phyloP scores from a whole-genome alignment of 2,329 filamentous ascomycete species.

The Botrytis sinoallii region DNA sequence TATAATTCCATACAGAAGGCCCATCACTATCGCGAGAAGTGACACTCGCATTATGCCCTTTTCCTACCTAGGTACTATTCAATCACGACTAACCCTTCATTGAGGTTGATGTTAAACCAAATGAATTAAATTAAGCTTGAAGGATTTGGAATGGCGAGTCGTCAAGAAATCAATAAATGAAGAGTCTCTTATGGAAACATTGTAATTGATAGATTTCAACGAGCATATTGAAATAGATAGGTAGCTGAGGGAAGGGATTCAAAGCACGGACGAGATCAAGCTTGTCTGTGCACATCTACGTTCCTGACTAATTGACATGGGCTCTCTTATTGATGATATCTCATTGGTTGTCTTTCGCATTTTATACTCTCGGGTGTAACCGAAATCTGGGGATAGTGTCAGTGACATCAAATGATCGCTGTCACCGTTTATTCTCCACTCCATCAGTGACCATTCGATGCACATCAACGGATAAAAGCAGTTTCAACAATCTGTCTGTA shows the following conservation, averaged over 20 bases:
- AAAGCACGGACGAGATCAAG: background rate
- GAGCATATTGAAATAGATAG: background rate
- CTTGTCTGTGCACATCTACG: background rate
- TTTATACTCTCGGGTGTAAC: conserved; percentile 7
- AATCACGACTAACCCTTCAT: background rate
- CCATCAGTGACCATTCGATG: background rate
- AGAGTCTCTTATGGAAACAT: background rate
- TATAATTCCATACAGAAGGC: background rate
- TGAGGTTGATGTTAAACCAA: background rate
- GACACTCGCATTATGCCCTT: background rate
- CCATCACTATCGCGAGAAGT: background rate
- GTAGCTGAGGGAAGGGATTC: background rate
- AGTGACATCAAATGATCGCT: background rate
- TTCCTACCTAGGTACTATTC: background rate
- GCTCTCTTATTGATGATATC: background rate
- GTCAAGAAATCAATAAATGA: background rate
- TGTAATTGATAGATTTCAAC: background rate
- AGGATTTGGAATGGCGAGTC: background rate
- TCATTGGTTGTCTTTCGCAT: conserved; percentile 2
- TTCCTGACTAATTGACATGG: conserved; percentile 9
- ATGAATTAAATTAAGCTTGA: background rate
- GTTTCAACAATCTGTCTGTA: background rate
- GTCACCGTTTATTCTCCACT: background rate
- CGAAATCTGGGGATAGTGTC: background rate
- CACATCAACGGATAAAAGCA: background rate